Evolutionary conservation across 306 rosid genomes (phyloP), one percentile per base, ranked within the genome.

Genomic region (Prunus dulcis): DNA sequence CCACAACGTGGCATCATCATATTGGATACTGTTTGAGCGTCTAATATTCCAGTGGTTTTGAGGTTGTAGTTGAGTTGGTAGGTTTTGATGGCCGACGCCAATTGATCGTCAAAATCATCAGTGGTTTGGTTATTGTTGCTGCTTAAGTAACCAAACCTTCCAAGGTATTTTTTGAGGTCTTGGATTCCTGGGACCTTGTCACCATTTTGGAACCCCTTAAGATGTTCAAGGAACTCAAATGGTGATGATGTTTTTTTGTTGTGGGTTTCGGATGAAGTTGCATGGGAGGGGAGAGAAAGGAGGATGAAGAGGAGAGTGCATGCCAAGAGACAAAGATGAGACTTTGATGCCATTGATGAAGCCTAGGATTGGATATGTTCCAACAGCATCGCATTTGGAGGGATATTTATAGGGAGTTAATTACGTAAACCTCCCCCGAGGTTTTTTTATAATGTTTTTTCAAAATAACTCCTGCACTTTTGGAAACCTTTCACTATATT

Each of bases 1-100:
- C 89, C 91, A 27, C 89, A 88, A n/a, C 91, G 77, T 34, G 91
- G 86, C 43, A 13, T 82, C 2, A 62, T 58, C 86, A 85, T 85
- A 15, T 14, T 74, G 0, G 81, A 17, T 12, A 87, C 2, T 4
- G 91, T 85, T 62, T 71, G 49, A 6, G 71, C 13, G 23, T 85
- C 84, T 13, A 87, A 9, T 0, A 15, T 46, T 46, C 87, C 91
- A 0, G 78, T 73, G 58, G 65, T 14, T 3, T 12, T 62, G 47
- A 87, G 45, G 22, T 79, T 62, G 71, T 60, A 75, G 38, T 74
- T 82, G 46, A 12, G 30, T 22, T 87, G 91, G 79, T 84, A 87
- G 0, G 79, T 57, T 79, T 82, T 84, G 22, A 87, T 12, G 27
- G 91, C 87, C 0, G 55, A 22, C 64, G 84, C 88, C 55, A 82